A percentile compares a stretch with the other conserved stretches of the same genome.
Conservation (phyloP, 148 eudicot species). For the Silene latifolia region DNA sequence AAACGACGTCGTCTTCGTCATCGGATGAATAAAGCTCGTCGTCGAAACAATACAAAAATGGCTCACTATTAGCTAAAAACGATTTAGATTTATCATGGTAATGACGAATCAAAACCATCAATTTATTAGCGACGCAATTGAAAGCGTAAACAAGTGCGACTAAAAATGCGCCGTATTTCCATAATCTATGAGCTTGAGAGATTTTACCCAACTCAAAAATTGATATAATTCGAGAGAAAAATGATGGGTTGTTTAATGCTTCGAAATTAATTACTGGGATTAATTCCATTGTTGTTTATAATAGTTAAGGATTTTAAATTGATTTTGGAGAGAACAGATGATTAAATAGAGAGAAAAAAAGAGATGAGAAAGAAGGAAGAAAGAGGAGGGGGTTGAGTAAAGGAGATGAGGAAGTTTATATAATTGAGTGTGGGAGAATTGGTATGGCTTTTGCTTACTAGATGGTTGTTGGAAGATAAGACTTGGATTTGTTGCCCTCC, state of each 20-base stretch:
- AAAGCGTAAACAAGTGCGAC: slow-evolving; percentile 55
- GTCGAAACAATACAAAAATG: slow-evolving; percentile 24
- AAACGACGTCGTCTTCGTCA: slow-evolving; percentile 34
- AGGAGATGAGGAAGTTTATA: slow-evolving; percentile 23
- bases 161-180: slow-evolving; percentile 70
- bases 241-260: slow-evolving; percentile 47
- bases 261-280: slow-evolving; percentile 57
- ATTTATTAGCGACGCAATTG: slow-evolving; percentile 36
- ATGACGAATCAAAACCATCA: slow-evolving; percentile 35
- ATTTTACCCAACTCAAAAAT: slow-evolving; percentile 29
- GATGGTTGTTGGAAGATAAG: slow-evolving; percentile 30
- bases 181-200: slow-evolving; percentile 36
- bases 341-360: no score
- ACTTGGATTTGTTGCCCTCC: background rate
- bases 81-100: slow-evolving; percentile 29
- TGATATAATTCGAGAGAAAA: slow-evolving; percentile 41
- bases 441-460: slow-evolving; percentile 5
- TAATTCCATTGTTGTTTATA: slow-evolving; percentile 33
- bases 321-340: background rate
- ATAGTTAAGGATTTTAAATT: background rate
- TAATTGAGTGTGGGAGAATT: slow-evolving; percentile 21
- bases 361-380: background rate
- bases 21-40: slow-evolving; percentile 28
- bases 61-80: slow-evolving; percentile 27
- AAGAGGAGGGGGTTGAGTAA: slow-evolving; percentile 13